Base-by-base conservation (phyloP, 495 filamentous ascomycete species). In the Penicillium egyptiacum region DNA sequence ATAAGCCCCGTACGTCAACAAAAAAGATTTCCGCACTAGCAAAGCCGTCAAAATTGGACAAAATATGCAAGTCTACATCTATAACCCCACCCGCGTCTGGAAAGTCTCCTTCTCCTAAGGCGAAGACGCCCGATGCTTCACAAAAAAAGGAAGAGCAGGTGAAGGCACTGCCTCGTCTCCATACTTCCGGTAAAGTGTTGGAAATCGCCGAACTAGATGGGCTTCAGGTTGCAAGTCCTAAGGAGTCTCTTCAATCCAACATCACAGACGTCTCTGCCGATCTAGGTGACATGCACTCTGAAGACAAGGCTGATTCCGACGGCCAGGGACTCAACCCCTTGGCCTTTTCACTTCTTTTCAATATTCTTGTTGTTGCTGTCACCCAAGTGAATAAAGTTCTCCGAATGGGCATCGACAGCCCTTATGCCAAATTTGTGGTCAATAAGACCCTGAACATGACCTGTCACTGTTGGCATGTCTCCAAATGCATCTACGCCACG, bases 181-280 rank as follows among this genome's bases (percentile, higher is more conserved):
- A 57, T 4, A 56, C 63, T 7, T 53, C 59, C 5, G 40, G 51
- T 10, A 61, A 37, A 52, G 57, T 63, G 7, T 49, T 63, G 12
- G 73, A 71, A 40, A 70, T 78, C 16, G 75, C 74, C 3, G 75
- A 78, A 51, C 50, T 78, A 28, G 75, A 78, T 46, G 74, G 75
- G 6, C 67, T 69, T 23, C 75, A 78, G 59, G 64, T 78, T 1
- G 53, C 53, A 33, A 64, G 37, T 17, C 49, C 35, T 31, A 63
- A 61, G 52, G 48, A 59, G 5, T 39, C 37, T 16, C 57, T 67
- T 28, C 60, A 62, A n/a, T 51, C 60, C 44, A 73, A 69, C 31
- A 60, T 65, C 26, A 64, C 66, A 6, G 44, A 61, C 26, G 50
- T 67, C 20, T 53, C 48, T 55, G 53, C 62, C 41, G 63, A 71